phyloP scores from a whole-genome alignment of 2,329 filamentous ascomycete species.

The Metarhizium rileyi region DNA sequence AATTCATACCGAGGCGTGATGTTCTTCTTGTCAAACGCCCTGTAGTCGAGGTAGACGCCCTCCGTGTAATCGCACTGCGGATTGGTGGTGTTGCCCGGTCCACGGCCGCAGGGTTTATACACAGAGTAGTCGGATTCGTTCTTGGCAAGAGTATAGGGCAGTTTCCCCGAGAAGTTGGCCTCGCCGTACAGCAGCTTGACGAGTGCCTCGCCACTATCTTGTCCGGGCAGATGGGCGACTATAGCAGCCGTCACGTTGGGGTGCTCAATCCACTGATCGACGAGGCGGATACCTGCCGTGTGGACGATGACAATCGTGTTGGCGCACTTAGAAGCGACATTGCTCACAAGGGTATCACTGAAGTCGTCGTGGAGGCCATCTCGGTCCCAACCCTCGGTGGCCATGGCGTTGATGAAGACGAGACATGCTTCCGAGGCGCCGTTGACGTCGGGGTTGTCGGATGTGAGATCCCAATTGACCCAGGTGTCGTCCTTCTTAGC shows the following conservation, averaged over 20 bases:
- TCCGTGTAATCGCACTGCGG: constrained; percentile 55
- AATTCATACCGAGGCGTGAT: constrained; percentile 43
- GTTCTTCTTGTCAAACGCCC: constrained; percentile 37
- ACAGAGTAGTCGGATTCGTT: constrained; percentile 40
- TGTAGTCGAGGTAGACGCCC: constrained; percentile 44
- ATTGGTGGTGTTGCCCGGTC: constrained; percentile 28
- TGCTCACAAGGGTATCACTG: constrained; percentile 48
- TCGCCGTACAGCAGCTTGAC: constrained; percentile 50
- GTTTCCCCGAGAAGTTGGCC: constrained; percentile 41
- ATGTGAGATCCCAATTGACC: constrained; percentile 38
- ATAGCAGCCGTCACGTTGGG: constrained; percentile 55
- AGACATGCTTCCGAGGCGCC: constrained; percentile 52
- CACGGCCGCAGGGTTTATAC: constrained; percentile 32
- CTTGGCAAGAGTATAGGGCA: constrained; percentile 53
- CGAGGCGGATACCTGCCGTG: constrained; percentile 49
- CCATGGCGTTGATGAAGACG: constrained; percentile 73
- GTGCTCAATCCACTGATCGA: constrained; percentile 56
- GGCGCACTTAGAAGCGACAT: constrained; percentile 48
- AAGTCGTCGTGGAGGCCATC: constrained; percentile 59
- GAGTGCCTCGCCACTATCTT: constrained; percentile 51
- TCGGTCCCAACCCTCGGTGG: constrained; percentile 66
- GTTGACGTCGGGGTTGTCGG: constrained; percentile 24
- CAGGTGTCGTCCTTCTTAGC: constrained; percentile 44
- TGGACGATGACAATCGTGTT: constrained; percentile 58
- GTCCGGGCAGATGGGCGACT: constrained; percentile 54